Percentiles rank a stretch among this genome's conserved stretches.
Conservation (phyloP, 2,329 filamentous ascomycete genomes). For the Talaromyces sp. region DNA sequence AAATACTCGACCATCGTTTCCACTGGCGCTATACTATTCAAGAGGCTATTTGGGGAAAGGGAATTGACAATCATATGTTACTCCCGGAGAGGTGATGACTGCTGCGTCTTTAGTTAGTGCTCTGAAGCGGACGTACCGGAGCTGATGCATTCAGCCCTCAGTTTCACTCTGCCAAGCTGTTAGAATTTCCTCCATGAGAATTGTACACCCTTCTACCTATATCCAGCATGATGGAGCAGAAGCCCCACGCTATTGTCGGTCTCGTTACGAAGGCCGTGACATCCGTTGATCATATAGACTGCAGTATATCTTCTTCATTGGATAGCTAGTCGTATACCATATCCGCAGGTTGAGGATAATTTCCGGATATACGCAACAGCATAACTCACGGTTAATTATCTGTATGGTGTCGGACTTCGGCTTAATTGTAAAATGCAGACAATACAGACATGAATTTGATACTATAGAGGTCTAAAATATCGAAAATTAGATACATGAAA, state of each 20-base stretch:
- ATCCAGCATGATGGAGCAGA: background rate
- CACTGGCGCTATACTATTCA: background rate
- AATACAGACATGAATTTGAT: background rate
- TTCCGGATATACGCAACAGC: background rate
- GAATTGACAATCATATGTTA: background rate
- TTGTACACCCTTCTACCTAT: background rate
- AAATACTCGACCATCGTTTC: background rate
- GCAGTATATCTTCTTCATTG: background rate
- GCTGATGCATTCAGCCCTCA: background rate
- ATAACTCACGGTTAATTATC: conserved; percentile 8
- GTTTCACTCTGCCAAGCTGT: background rate
- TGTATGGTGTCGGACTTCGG: background rate
- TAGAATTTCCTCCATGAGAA: background rate
- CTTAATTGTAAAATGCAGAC: background rate
- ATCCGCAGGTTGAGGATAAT: conserved; percentile 6
- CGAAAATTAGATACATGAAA: background rate
- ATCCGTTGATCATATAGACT: background rate
- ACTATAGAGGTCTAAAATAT: background rate
- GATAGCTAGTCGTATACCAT: background rate
- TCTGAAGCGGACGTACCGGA: background rate
- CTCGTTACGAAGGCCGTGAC: background rate
- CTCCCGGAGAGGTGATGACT: background rate
- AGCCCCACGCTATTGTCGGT: background rate
- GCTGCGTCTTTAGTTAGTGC: background rate
- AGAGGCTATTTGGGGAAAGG: background rate